Percentiles rank a stretch among this genome's conserved stretches.
Evolutionary conservation across 306 rosid genomes (phyloP).

Genomic region (Astragalus glycyphyllos): DNA sequence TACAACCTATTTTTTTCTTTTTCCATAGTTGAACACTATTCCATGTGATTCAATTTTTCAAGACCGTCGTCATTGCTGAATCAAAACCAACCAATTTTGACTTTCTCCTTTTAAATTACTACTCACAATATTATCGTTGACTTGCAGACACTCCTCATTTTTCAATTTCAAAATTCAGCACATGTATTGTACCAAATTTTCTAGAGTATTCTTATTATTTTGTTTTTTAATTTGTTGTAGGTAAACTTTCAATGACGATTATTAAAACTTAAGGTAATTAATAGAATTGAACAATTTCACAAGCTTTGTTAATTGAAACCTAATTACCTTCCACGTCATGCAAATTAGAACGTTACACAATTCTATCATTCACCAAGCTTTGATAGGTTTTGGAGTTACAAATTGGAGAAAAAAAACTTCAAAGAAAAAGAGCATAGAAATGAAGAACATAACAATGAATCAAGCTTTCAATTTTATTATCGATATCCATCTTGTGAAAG

Average conservation of each 20-base stretch:
- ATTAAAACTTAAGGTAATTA: background rate
- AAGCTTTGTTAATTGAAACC: slow-evolving; percentile 6
- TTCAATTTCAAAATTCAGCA: background rate
- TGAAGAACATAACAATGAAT: slow-evolving; percentile 11
- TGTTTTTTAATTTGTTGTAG: background rate
- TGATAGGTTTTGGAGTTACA: background rate
- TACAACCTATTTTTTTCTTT: background rate
- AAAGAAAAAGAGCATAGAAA: slow-evolving; percentile 4
- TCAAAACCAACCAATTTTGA: slow-evolving; percentile 38
- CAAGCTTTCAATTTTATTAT: slow-evolving; percentile 37
- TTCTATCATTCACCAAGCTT: background rate
- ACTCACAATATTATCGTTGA: slow-evolving; percentile 27
- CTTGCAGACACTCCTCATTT: background rate
- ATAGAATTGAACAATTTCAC: background rate
- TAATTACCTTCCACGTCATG: slow-evolving; percentile 15
- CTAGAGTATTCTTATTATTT: background rate
- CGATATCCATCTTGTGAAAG: background rate
- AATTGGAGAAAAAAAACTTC: background rate
- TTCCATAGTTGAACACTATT: slow-evolving; percentile 7
- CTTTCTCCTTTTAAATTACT: background rate
- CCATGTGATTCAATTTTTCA: background rate
- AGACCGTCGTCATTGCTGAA: background rate
- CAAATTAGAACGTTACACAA: background rate
- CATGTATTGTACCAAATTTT: background rate
- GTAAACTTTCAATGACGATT: background rate